A percentile compares a stretch with the other conserved stretches of the same genome.
phyloP scores from a whole-genome alignment of 176 grass and related monocot genomes.

The Avena atlantica region DNA sequence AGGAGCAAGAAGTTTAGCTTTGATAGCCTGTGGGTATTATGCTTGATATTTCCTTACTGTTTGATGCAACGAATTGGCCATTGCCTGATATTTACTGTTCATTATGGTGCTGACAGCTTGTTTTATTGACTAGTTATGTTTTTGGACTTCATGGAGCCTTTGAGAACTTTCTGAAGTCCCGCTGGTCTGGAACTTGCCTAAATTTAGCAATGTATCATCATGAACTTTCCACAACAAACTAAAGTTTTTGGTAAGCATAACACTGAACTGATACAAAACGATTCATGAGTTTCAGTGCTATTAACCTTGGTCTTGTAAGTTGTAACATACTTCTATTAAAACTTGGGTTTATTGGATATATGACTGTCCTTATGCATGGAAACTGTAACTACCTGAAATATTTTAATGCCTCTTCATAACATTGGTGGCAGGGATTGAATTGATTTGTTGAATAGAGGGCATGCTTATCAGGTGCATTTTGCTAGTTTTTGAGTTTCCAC shows the following conservation, averaged over 20 bases:
- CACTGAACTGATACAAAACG: background rate
- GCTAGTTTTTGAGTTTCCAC: conserved; percentile 30
- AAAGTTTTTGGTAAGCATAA: background rate
- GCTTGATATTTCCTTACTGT: conserved; percentile 33
- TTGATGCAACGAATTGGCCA: background rate
- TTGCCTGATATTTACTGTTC: conserved; percentile 12
- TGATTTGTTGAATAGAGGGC: conserved; percentile 35
- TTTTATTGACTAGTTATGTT: conserved; percentile 62
- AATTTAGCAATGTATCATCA: background rate
- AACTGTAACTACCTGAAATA: conserved; percentile 30
- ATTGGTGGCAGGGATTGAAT: background rate
- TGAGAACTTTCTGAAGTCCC: conserved; percentile 38
- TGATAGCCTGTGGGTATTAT: conserved; percentile 67
- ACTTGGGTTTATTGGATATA: conserved; percentile 10
- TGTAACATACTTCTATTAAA: conserved; percentile 12
- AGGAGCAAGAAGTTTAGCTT: conserved; percentile 80
- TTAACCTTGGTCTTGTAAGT: conserved; percentile 2
- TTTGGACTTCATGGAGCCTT: conserved; percentile 75
- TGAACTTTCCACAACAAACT: background rate
- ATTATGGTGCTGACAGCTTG: conserved; percentile 18
- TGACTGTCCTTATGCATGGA: background rate
- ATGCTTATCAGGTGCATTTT: conserved; percentile 19
- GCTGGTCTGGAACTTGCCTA: background rate
- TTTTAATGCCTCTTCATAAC: conserved; percentile 13
- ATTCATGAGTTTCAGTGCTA: background rate